Evolutionary conservation across 139 green algal species (phyloP).

Genomic region (Desmodesmus armatus): DNA sequence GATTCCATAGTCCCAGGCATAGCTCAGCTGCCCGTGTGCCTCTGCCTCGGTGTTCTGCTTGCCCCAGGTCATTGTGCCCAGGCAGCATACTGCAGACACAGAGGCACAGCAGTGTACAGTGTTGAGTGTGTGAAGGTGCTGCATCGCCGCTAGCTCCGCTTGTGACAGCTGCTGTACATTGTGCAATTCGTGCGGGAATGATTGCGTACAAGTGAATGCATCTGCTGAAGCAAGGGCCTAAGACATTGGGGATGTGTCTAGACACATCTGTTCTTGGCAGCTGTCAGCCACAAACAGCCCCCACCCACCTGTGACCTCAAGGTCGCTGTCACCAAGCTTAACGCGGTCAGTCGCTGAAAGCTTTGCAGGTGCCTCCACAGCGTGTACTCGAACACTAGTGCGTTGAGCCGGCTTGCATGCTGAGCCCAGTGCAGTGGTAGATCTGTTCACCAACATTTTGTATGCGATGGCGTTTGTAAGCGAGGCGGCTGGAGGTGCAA

Average conservation of each 20-base stretch:
- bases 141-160: no score
- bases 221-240: neutral
- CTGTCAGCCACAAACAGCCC: no score
- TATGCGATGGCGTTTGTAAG: no score
- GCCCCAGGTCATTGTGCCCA: constrained; percentile 95
- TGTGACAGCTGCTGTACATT: no score
- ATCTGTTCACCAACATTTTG: no score
- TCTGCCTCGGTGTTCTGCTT: constrained; percentile 69
- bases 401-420: neutral
- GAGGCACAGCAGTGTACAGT: no score
- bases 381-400: neutral
- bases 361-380: constrained; percentile 16
- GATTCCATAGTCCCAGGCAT: constrained; percentile 64
- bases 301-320: constrained; percentile 44
- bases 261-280: neutral
- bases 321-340: constrained; percentile 54
- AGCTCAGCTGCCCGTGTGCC: constrained; percentile 70
- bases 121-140: no score
- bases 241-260: neutral
- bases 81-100: constrained; percentile 51
- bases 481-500: no score
- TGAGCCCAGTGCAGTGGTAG: no score
- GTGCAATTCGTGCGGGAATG: no score
- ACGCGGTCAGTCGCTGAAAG: constrained; percentile 37
- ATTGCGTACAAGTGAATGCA: neutral